phyloP scores from a whole-genome alignment of 2,329 filamentous ascomycete species.

The Didymosphaeria variabile region DNA sequence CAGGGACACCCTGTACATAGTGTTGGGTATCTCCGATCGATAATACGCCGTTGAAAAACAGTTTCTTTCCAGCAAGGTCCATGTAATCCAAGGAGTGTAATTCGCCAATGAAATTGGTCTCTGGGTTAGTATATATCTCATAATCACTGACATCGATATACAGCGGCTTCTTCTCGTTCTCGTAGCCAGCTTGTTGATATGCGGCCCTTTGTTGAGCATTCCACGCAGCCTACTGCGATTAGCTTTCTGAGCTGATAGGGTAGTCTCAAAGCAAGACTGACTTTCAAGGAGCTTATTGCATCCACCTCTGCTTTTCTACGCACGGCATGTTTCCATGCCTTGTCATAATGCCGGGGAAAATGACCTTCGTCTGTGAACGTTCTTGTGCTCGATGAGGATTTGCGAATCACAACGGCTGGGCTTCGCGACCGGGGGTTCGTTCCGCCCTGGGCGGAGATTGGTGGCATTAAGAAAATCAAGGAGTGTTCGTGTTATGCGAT shows the following conservation, averaged over 20 bases:
- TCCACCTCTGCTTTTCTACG: constrained; percentile 20
- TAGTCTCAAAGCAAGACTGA: neutral
- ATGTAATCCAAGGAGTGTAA: constrained; percentile 32
- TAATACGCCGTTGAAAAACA: constrained; percentile 51
- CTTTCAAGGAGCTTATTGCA: constrained; percentile 20
- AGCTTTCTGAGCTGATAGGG: neutral
- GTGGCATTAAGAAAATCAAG: neutral
- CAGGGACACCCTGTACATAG: constrained; percentile 66
- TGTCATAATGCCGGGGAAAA: constrained; percentile 25
- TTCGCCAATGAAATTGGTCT: constrained; percentile 21
- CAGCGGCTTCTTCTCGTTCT: constrained; percentile 16
- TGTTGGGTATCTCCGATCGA: constrained; percentile 52
- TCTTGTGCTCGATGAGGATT: neutral
- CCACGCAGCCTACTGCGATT: constrained; percentile 20
- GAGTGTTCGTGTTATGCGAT: neutral
- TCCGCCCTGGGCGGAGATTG: neutral
- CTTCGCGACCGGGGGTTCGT: constrained; percentile 1
- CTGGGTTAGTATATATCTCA: constrained; percentile 30
- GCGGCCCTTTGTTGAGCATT: neutral
- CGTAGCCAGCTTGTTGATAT: constrained; percentile 14
- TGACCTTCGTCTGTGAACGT: constrained; percentile 10
- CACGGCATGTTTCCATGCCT: constrained; percentile 21
- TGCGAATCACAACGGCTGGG: constrained; percentile 12
- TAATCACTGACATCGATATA: constrained; percentile 34
- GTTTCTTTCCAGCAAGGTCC: constrained; percentile 24